These are phyloP conservation scores for Deinandra increscens DNA, from an alignment of 129 eudicot genomes.

Conservation along the genomic window DNA sequence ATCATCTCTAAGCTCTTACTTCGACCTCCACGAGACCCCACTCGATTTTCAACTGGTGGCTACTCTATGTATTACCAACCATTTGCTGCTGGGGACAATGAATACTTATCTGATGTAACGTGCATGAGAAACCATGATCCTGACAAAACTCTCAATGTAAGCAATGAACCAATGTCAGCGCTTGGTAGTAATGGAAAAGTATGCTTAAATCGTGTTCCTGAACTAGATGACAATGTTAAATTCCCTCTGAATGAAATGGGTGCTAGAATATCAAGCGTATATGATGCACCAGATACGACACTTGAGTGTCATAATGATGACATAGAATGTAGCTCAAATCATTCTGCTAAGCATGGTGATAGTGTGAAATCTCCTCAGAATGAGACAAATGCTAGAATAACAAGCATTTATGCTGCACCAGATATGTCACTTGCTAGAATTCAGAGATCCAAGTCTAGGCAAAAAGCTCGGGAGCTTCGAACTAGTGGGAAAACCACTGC, in stretches of 20 bases:
- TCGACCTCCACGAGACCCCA: constrained; percentile 41
- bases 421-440: constrained; percentile 70
- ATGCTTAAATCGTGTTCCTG: no score
- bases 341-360: constrained; percentile 37
- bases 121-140: constrained; percentile 37
- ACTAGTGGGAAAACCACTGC: constrained; percentile 48
- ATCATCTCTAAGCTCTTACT: constrained; percentile 60
- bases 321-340: constrained; percentile 33
- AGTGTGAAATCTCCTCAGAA: constrained; percentile 49
- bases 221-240: no score
- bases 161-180: constrained; percentile 22
- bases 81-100: constrained; percentile 32
- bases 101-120: constrained; percentile 24
- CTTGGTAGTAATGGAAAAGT: no score
- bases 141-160: constrained; percentile 26
- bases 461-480: constrained; percentile 83
- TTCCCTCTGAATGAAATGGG: no score
- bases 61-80: constrained; percentile 36
- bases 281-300: neutral
- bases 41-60: constrained; percentile 38
- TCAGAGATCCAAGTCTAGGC: constrained; percentile 86
- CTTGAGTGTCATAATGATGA: constrained; percentile 31
- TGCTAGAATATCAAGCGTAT: no score
- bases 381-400: constrained; percentile 47
- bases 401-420: constrained; percentile 42